Evolutionary conservation across 1,139 yeast species (phyloP), one percentile per base, ranked within the genome.

Genomic region (Pichia cactophila): DNA sequence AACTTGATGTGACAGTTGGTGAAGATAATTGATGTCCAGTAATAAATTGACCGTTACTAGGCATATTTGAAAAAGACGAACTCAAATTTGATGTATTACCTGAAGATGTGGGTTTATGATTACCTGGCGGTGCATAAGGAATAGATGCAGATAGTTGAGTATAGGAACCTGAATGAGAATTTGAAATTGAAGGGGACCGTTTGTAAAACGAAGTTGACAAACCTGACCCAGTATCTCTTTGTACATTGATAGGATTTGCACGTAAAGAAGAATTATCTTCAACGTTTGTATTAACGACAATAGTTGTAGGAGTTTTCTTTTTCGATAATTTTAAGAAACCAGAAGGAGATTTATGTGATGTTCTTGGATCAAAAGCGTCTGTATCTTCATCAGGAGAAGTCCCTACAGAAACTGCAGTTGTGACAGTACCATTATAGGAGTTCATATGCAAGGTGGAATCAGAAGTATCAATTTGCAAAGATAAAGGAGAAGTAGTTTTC

Each of bases 91-190:
- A 41, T n/a, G 46, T 26, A 23, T 56, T 48, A 1, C 51, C 38
- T 6, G 54, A 44, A 2, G 44, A 16, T 11, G 52, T 42, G 10
- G 57, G 50, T 36, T 56, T 48, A 46, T 75, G 68, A 4, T 81
- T 81, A 12, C 84, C 84, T 1, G 92, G 92, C 2, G 83, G 89
- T 8, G 83, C 73, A 63, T 82, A 84, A 0, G 92, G 92, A 47
- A 84, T 83, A 12, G 86, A 78, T 38, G 60, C 55, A 14, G 64
- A 56, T 55, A 82, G 69, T 48, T 83, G 74, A 5, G 77, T 66
- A 26, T 77, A 74, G 50, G 74, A 73, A 44, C 74, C 72, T 35
- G 59, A 52, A 10, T 57, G 48, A 1, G 54, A 50, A 28, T 45
- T 46, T 4, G 45, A 41, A n/a, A 26, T 36, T n/a, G 41, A 38